These are phyloP conservation scores for Metahyphopichia silvanorum DNA, from an alignment of 805 yeast species.

Conservation along the genomic window DNA sequence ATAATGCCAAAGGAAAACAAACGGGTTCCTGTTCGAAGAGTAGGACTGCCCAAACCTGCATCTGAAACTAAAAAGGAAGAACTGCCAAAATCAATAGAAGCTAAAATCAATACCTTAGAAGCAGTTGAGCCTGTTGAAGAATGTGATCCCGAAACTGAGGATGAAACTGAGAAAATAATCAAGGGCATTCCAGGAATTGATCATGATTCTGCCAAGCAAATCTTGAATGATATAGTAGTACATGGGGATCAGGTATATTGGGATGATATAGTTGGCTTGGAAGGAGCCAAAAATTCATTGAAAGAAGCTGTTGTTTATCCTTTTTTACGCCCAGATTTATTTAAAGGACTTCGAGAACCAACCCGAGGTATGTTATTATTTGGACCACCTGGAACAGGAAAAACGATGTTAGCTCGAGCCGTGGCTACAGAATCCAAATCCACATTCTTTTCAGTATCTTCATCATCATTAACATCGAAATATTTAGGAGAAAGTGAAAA, in stretches of 20 bases:
- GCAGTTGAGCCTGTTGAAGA: slow-evolving; percentile 1
- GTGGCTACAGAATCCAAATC: slow-evolving; percentile 95
- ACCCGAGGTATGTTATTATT: slow-evolving; percentile 93
- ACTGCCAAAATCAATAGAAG: slow-evolving; percentile 1
- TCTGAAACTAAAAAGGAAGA: slow-evolving; percentile 1
- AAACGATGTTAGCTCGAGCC: slow-evolving; percentile 94
- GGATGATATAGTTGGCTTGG: slow-evolving; percentile 94
- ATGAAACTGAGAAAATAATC: slow-evolving; percentile 39
- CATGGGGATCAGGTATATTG: slow-evolving; percentile 89
- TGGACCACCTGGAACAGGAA: slow-evolving; percentile 99
- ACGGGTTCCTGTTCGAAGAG: too few relatives aligned
- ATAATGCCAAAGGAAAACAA: slow-evolving; percentile 6
- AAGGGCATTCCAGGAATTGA: slow-evolving; percentile 70
- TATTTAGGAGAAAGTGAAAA: slow-evolving; percentile 93
- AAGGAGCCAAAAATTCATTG: slow-evolving; percentile 79
- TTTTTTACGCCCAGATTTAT: slow-evolving; percentile 87
- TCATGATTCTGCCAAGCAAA: slow-evolving; percentile 72
- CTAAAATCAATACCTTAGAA: slow-evolving; percentile 2
- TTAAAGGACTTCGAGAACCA: slow-evolving; percentile 88
- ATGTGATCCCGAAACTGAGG: slow-evolving; percentile 6
- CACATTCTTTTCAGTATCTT: slow-evolving; percentile 87
- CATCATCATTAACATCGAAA: slow-evolving; percentile 85
- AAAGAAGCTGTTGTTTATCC: slow-evolving; percentile 97
- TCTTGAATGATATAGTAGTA: slow-evolving; percentile 81
- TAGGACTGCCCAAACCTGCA: slow-evolving; percentile 2